Conservation (phyloP, 2,329 filamentous ascomycete genomes). For the Paecilomyces sp. region DNA sequence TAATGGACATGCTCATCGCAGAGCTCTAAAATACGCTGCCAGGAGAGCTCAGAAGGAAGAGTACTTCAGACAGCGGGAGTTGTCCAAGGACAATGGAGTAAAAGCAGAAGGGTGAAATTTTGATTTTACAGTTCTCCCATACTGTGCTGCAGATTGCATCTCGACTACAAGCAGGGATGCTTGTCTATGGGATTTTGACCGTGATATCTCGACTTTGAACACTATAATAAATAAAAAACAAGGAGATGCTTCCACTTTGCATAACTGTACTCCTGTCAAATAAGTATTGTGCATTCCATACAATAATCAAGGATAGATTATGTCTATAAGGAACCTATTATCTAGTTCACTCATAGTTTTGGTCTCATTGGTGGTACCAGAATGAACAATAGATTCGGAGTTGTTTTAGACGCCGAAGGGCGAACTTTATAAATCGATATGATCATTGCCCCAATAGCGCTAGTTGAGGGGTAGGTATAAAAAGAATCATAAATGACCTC, state of each 20-base stretch:
- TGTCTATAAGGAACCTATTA: not conserved
- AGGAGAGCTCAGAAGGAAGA: conserved; percentile 23
- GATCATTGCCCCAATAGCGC: not conserved
- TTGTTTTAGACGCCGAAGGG: not conserved
- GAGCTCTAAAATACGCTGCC: conserved; percentile 41
- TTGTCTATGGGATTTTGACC: too few species aligned
- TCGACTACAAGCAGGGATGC: too few species aligned
- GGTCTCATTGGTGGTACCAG: not conserved
- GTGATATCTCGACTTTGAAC: not conserved
- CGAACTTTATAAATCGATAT: not conserved
- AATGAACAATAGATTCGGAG: not conserved
- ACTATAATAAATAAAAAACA: not conserved
- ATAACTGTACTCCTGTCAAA: not conserved
- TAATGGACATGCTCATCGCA: conserved; percentile 51
- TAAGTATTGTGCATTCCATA: not conserved
- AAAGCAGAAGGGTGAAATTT: not conserved
- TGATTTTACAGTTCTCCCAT: not conserved
- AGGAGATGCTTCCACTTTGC: not conserved
- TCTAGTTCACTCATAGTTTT: not conserved
- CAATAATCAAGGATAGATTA: too few species aligned
- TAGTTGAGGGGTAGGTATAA: not conserved
- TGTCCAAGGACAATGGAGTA: not conserved
- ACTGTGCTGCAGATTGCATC: too few species aligned
- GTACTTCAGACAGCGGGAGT: conserved; percentile 21
- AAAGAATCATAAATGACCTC: not conserved